A percentile compares a stretch with the other conserved stretches of the same genome.
These are phyloP conservation scores for Agaricus bisporus DNA, from an alignment of 768 basidiomycete species.

Conservation along the genomic window DNA sequence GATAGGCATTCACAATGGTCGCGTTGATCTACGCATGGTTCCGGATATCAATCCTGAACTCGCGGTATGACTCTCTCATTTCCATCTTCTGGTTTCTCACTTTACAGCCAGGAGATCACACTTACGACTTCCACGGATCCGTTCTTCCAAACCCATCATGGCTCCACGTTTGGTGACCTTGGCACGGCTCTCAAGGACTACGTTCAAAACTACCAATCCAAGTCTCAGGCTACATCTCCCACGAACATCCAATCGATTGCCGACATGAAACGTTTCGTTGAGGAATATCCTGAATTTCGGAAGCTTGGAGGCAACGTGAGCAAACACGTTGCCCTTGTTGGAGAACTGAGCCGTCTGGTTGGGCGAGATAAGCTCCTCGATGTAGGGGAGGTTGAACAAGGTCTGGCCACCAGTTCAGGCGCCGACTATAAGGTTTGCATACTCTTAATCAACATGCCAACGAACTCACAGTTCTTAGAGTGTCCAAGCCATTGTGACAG, in stretches of 20 bases:
- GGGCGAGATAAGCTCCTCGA: conserved; percentile 81
- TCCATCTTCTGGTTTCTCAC: conserved; percentile 7
- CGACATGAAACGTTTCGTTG: conserved; percentile 97
- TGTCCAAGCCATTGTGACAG: conserved; percentile 74
- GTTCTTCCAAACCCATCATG: conserved; percentile 87
- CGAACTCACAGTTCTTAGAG: conserved; percentile 40
- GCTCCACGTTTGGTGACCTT: conserved; percentile 94
- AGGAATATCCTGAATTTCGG: conserved; percentile 96
- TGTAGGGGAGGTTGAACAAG: conserved; percentile 93
- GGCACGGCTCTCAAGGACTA: conserved; percentile 89
- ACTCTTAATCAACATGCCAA: background rate
- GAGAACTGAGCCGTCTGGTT: conserved; percentile 90
- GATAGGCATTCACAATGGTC: conserved; percentile 87
- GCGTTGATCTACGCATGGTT: conserved; percentile 78
- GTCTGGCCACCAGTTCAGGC: conserved; percentile 86
- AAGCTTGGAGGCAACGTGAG: conserved; percentile 97
- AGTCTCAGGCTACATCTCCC: conserved; percentile 69
- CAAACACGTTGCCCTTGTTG: conserved; percentile 96
- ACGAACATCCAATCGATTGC: conserved; percentile 86
- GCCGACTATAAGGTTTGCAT: conserved; percentile 67
- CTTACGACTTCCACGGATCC: conserved; percentile 87
- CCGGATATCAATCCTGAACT: conserved; percentile 86
- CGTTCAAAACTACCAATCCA: conserved; percentile 88
- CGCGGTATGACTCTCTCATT: conserved; percentile 41
- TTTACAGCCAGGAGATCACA: conserved; percentile 72